Evolutionary conservation across 2,329 filamentous ascomycete species (phyloP).

Genomic region (Cadophora sp.): DNA sequence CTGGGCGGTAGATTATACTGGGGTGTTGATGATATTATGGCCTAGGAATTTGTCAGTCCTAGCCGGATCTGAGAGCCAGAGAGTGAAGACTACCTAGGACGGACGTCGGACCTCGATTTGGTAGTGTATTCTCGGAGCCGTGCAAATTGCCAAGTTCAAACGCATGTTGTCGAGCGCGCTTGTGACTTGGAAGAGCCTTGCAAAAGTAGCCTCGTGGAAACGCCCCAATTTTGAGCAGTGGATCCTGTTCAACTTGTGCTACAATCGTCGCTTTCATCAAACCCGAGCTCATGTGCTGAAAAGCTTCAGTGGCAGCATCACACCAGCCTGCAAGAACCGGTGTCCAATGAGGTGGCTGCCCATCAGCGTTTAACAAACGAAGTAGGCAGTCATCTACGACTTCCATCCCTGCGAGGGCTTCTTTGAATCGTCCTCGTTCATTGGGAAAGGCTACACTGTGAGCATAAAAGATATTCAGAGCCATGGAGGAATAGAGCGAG

Average conservation of each 20-base stretch:
- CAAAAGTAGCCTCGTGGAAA: background rate
- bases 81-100: too few species aligned
- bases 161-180: background rate
- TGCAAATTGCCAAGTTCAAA: background rate
- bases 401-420: background rate
- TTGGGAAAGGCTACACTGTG: background rate
- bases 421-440: background rate
- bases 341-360: background rate
- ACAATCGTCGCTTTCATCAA: background rate
- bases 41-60: too few species aligned
- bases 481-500: background rate
- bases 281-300: background rate
- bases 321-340: background rate
- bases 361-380: background rate
- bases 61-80: too few species aligned
- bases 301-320: background rate
- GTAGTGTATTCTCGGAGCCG: background rate
- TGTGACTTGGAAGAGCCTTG: background rate
- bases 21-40: background rate
- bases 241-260: background rate
- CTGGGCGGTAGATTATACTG: background rate
- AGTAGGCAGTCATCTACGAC: background rate
- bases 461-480: background rate
- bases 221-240: background rate
- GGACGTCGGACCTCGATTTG: background rate